These are phyloP conservation scores for Talaromyces verruculosus DNA, from an alignment of 2,329 filamentous ascomycete species.

Conservation along the genomic window DNA sequence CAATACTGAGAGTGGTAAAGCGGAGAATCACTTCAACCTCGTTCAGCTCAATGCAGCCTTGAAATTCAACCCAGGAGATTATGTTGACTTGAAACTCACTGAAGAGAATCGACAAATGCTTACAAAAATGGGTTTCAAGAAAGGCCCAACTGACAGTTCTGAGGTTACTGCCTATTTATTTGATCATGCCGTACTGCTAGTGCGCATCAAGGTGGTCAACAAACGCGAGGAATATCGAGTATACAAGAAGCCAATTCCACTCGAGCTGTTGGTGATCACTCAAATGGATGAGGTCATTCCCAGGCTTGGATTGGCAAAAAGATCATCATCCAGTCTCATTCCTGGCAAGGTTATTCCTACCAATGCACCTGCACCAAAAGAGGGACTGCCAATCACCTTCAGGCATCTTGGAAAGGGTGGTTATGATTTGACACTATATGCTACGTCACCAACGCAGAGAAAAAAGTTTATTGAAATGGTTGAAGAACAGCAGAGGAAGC, in stretches of 20 bases:
- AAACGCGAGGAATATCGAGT: slow-evolving; percentile 94
- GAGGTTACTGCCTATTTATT: slow-evolving; percentile 96
- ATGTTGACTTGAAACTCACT: slow-evolving; percentile 88
- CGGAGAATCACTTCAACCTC: slow-evolving; percentile 95
- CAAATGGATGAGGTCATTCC: slow-evolving; percentile 98
- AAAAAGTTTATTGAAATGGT: slow-evolving; percentile 98
- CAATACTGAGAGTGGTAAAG: slow-evolving; percentile 93
- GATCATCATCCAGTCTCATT: slow-evolving; percentile 83
- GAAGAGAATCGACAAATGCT: slow-evolving; percentile 91
- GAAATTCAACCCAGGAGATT: slow-evolving; percentile 84
- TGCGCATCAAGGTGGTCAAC: slow-evolving; percentile 85
- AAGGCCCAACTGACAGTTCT: slow-evolving; percentile 79
- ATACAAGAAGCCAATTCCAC: slow-evolving; percentile 89
- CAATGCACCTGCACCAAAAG: slow-evolving; percentile 56
- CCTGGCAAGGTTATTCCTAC: slow-evolving; percentile 57
- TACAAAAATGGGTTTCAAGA: slow-evolving; percentile 93
- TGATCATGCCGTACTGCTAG: slow-evolving; percentile 90
- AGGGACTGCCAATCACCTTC: slow-evolving; percentile 94
- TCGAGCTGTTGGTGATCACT: slow-evolving; percentile 87
- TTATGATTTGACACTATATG: slow-evolving; percentile 88
- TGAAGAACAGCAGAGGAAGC: slow-evolving; percentile 80
- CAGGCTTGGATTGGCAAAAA: slow-evolving; percentile 73
- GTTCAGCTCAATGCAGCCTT: slow-evolving; percentile 88
- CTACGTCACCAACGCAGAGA: slow-evolving; percentile 77
- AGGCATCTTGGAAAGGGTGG: slow-evolving; percentile 92